Evolutionary conservation across 2,329 filamentous ascomycete species (phyloP).

Genomic region (Cytospora piceicola): DNA sequence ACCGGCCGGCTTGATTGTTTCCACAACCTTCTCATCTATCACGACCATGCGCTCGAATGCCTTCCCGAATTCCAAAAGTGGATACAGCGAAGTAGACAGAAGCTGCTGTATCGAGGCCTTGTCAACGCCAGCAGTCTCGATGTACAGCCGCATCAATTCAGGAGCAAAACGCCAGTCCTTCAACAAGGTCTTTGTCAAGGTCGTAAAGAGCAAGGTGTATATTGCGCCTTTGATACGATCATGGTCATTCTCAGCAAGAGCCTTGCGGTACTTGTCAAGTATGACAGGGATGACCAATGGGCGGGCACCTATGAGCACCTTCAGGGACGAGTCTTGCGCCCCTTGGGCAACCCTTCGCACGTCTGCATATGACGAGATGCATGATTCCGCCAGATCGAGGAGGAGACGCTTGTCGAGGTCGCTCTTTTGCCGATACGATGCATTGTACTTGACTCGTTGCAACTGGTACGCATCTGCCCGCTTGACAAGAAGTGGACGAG

Average conservation of each 20-base stretch:
- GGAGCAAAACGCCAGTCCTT: constrained; percentile 96
- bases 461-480: constrained; percentile 94
- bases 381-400: constrained; percentile 85
- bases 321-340: constrained; percentile 90
- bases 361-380: constrained; percentile 90
- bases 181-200: constrained; percentile 82
- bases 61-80: constrained; percentile 90
- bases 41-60: constrained; percentile 85
- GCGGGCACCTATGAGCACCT: constrained; percentile 84
- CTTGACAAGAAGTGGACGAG: constrained; percentile 87
- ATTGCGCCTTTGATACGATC: constrained; percentile 93
- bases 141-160: constrained; percentile 85
- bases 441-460: constrained; percentile 91
- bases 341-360: constrained; percentile 93
- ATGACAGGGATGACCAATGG: constrained; percentile 90
- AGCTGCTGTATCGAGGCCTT: constrained; percentile 94
- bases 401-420: constrained; percentile 86
- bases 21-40: constrained; percentile 70
- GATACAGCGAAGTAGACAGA: constrained; percentile 78
- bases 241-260: constrained; percentile 79
- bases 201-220: constrained; percentile 88
- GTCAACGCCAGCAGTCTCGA: constrained; percentile 86
- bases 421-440: constrained; percentile 83
- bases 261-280: constrained; percentile 75
- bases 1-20: constrained; percentile 70